These are phyloP conservation scores for Hymenoscyphus scutula DNA, from an alignment of 2,329 filamentous ascomycete species.

Conservation along the genomic window DNA sequence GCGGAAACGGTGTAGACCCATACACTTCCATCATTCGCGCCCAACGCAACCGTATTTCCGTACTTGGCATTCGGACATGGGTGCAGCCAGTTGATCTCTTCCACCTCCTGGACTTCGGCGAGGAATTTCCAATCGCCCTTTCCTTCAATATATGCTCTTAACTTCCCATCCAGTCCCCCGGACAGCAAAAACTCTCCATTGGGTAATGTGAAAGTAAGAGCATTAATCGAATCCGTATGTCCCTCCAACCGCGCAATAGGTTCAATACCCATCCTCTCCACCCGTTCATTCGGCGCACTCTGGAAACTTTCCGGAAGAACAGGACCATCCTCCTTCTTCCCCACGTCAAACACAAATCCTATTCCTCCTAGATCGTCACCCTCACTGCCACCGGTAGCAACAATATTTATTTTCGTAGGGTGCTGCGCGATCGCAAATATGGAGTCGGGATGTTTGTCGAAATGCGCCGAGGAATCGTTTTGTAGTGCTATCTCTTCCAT, in stretches of 20 bases:
- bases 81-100: conserved; percentile 89
- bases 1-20: conserved; percentile 82
- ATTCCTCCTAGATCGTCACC: conserved; percentile 64
- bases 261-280: conserved; percentile 59
- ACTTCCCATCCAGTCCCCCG: conserved; percentile 79
- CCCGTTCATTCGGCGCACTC: conserved; percentile 58
- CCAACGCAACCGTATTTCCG: conserved; percentile 81
- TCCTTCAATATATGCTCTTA: conserved; percentile 43
- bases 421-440: conserved; percentile 96
- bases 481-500: conserved; percentile 72
- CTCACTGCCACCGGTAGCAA: conserved; percentile 80
- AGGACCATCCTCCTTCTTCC: conserved; percentile 56
- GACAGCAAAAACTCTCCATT: conserved; percentile 81
- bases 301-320: conserved; percentile 76
- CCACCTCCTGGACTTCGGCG: conserved; percentile 76
- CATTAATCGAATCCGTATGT: conserved; percentile 88
- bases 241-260: conserved; percentile 77
- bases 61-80: conserved; percentile 69
- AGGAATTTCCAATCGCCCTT: conserved; percentile 15
- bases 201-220: conserved; percentile 79
- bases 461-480: conserved; percentile 92
- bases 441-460: conserved; percentile 84
- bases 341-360: conserved; percentile 81
- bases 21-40: conserved; percentile 85
- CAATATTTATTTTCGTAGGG: conserved; percentile 70